Conservation (phyloP, 768 basidiomycete genomes). For the Gyrodon lividus region DNA sequence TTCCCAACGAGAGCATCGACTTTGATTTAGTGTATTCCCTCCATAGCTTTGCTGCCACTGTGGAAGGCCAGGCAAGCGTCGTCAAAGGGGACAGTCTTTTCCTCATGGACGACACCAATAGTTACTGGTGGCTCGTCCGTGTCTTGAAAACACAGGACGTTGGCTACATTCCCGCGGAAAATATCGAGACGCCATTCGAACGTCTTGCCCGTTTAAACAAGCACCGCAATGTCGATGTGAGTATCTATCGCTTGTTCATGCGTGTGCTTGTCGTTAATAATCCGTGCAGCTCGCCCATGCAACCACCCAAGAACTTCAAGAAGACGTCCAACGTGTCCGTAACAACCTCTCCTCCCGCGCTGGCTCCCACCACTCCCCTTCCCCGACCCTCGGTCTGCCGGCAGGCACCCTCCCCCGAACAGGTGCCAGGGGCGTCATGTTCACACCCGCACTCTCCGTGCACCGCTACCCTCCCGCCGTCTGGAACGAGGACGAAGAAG, state of each 20-base stretch:
- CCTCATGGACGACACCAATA: conserved; percentile 97
- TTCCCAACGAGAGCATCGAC: conserved; percentile 90
- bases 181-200: conserved; percentile 98
- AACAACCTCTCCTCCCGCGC: conserved; percentile 49
- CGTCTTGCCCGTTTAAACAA: conserved; percentile 94
- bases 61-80: conserved; percentile 98
- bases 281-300: conserved; percentile 31
- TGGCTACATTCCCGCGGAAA: conserved; percentile 98
- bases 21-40: conserved; percentile 92
- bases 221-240: conserved; percentile 93
- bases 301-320: conserved; percentile 53
- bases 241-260: conserved; percentile 28
- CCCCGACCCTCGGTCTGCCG: conserved; percentile 40
- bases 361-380: conserved; percentile 50
- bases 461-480: conserved; percentile 80
- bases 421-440: conserved; percentile 58
- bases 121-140: conserved; percentile 99
- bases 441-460: conserved; percentile 65
- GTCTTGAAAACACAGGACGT: conserved; percentile 99
- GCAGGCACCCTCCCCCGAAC: conserved; percentile 21
- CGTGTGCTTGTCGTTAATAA: background rate
- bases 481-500: conserved; percentile 76
- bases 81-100: conserved; percentile 97
- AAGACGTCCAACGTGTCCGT: conserved; percentile 55
- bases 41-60: conserved; percentile 95